phyloP scores from a whole-genome alignment of 139 green algal genomes.

The Dunaliella sp. region DNA sequence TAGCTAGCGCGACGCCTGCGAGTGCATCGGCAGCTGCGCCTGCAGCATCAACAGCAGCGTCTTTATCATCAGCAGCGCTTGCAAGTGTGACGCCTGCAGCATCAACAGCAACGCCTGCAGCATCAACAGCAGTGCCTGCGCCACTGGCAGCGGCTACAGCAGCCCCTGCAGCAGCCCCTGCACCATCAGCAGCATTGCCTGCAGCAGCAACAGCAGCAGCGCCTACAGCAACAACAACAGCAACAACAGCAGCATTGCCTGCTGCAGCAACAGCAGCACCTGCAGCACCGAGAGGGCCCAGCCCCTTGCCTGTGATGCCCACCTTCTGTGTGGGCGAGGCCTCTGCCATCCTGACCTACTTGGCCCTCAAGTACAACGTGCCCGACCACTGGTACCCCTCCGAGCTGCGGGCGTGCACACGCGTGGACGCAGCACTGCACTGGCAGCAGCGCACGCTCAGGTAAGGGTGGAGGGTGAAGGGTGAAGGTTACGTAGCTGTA shows the following conservation, averaged over 20 bases:
- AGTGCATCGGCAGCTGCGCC: too few relatives aligned
- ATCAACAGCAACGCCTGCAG: not conserved
- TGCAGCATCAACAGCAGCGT: constrained; percentile 10
- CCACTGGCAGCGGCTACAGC: not conserved
- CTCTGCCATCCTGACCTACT: constrained; percentile 12
- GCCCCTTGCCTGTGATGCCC: not conserved
- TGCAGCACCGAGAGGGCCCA: not conserved
- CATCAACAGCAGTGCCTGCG: not conserved
- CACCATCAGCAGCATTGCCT: not conserved
- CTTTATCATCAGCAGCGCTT: not conserved
- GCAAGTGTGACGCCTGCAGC: too few relatives aligned
- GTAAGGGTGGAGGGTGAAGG: too few relatives aligned
- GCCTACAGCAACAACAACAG: too few relatives aligned
- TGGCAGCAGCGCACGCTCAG: constrained; percentile 22
- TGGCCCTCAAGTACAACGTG: constrained; percentile 3
- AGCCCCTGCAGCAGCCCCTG: not conserved
- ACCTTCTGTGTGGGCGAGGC: constrained; percentile 10
- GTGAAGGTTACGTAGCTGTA: too few relatives aligned
- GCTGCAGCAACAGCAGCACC: not conserved
- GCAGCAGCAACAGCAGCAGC: too few relatives aligned
- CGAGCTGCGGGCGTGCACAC: constrained; percentile 8
- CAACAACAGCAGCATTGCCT: not conserved
- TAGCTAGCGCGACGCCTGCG: too few relatives aligned
- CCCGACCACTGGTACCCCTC: constrained; percentile 14
- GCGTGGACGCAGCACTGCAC: constrained; percentile 8